Base-by-base conservation (phyloP, 2,329 filamentous ascomycete genomes). In the Colletotrichum tabaci region DNA sequence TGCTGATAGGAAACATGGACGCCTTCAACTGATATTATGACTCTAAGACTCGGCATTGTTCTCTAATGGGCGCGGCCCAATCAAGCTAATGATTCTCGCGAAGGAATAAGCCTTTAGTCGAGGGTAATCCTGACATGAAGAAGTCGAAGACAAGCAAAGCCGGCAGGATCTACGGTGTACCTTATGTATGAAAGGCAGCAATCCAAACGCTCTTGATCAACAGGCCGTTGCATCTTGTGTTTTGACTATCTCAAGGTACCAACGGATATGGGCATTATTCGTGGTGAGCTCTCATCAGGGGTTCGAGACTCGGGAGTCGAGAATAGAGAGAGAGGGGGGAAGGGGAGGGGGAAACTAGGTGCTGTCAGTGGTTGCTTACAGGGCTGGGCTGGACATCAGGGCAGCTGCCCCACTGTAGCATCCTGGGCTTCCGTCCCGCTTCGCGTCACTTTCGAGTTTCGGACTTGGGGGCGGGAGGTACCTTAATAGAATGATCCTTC, bases 391-490 rank as follows among this genome's bases (percentile, higher is more conserved):
- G 23, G 42, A 61, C 18, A 38, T 35, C 26, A 40, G n/a, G 49
- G 35, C 38, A 30, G 21, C 21, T n/a, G 66, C 60, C 60, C 69
- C 69, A 72, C 69, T 60, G 40, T 64, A 63, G 21, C 69, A 72
- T 63, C 66, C 67, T 70, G 67, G 56, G 16, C 44, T 49, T 52
- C 67, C 57, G 70, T 71, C 57, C 70, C 66, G 67, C 56, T 72
- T 72, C 67, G 70, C 61, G 61, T 72, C 61, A 72, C 67, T 58
- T 58, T 72, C 53, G 40, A 66, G 70, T 72, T 72, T 72, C 70
- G 70, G 70, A 61, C 61, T 71, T 53, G 52, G 58, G 57, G 65
- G 64, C 68, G 64, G 64, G 46, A 67, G 57, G 30, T 62, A 35
- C 64, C 64, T 66, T 62, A 58, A 58, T 58, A 53, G 55, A 67